Evolutionary conservation across 2,329 filamentous ascomycete genomes (phyloP), one percentile per base, ranked within the genome.

Genomic region (Pseudocercospora musae): DNA sequence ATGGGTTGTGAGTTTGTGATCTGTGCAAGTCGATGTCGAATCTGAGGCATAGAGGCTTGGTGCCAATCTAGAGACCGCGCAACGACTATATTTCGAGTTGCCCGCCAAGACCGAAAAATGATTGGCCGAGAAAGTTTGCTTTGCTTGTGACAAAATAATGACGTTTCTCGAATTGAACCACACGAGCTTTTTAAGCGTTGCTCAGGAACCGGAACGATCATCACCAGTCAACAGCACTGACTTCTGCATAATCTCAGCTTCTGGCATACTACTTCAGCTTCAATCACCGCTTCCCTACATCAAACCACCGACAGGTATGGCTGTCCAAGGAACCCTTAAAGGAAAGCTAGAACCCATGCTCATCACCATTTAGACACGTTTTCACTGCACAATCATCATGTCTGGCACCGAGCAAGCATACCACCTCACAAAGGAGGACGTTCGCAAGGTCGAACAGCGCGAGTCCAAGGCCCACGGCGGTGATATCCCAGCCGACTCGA

Each of bases 391-490:
- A 61, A 46, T 29, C 59, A 72, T n/a, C 61, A 74, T 74, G 72
- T 71, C 72, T 60, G 70, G 71, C 37, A 71, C 70, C 53, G 72
- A 78, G 11, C 53, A 75, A 58, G 81, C 79, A 60, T 82, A 78
- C 74, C 77, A 82, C 76, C 73, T 77, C 49, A 83, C 81, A 63
- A 75, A 75, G 64, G 78, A 83, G 70, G 78, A 83, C 67, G 63
- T 82, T 64, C 78, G 79, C 70, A 82, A 82, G 73, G 63, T 73
- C 3, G 79, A 83, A 70, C 77, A 79, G 62, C 74, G 75, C 57
- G 69, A 76, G 50, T 74, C 78, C 40, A 72, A 73, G 23, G 72
- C 70, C 37, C 75, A 79, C 64, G 72, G 71, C 46, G 80, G 81
- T 60, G 73, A 76, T 27, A 71, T 73, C n/a, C 77, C 80, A 37